A percentile compares a stretch with the other conserved stretches of the same genome.
phyloP scores from a whole-genome alignment of 495 filamentous ascomycete genomes.

The Penicillium pancosmium region DNA sequence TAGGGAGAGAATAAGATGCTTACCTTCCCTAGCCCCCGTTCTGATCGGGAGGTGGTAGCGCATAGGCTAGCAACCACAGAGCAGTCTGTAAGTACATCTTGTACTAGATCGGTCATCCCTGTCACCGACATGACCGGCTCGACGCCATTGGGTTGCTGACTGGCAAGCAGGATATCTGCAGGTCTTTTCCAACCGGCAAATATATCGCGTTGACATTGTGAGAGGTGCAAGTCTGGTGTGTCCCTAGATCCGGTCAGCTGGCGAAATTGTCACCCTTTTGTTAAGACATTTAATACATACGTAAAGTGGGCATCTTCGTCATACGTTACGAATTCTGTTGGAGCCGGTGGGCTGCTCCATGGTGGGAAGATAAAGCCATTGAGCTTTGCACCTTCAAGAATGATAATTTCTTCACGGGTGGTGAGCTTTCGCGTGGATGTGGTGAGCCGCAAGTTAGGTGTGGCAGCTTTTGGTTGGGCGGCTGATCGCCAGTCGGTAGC shows the following conservation, averaged over 20 bases:
- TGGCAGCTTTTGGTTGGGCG: constrained; percentile 20
- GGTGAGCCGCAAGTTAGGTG: constrained; percentile 30
- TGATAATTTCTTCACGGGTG: constrained; percentile 74
- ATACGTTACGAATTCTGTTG: constrained; percentile 50
- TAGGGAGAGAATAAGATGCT: not conserved
- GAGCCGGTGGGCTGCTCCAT: constrained; percentile 65
- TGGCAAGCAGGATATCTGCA: constrained; percentile 48
- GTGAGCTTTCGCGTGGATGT: constrained; percentile 63
- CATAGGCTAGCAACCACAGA: constrained; percentile 96
- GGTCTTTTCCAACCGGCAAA: constrained; percentile 85
- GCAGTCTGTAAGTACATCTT: constrained; percentile 93
- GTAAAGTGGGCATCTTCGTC: constrained; percentile 42
- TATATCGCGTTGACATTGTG: constrained; percentile 65
- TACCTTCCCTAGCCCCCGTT: constrained; percentile 63
- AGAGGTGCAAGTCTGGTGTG: constrained; percentile 66
- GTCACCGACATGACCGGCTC: constrained; percentile 55
- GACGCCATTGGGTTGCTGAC: constrained; percentile 4
- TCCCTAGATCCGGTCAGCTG: constrained; percentile 60
- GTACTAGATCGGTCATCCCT: constrained; percentile 74
- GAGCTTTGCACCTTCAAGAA: constrained; percentile 75
- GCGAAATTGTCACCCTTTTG: not conserved
- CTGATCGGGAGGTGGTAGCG: constrained; percentile 69
- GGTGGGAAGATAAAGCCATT: constrained; percentile 81
- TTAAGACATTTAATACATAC: constrained; percentile 45
- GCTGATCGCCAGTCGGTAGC: constrained; percentile 39